Conservation (phyloP, 805 yeast species). For the Priceomyces medius region DNA sequence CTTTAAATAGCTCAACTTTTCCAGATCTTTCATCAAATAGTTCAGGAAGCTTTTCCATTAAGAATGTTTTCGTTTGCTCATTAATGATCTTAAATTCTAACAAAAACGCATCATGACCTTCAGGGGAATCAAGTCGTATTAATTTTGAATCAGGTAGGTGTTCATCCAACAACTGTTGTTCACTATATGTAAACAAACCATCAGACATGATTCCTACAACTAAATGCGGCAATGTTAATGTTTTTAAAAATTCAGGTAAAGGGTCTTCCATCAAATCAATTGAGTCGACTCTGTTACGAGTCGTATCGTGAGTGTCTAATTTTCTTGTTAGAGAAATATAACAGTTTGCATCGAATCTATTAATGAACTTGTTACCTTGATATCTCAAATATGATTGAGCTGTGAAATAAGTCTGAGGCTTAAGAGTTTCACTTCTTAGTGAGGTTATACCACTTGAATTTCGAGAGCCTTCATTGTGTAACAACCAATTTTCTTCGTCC, state of each 20-base stretch:
- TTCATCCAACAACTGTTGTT: constrained; percentile 81
- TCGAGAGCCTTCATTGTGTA: constrained; percentile 82
- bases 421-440: constrained; percentile 20
- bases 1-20: constrained; percentile 42
- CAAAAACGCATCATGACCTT: constrained; percentile 96
- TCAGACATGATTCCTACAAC: constrained; percentile 89
- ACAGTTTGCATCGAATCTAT: constrained; percentile 94
- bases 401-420: constrained; percentile 70
- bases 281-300: constrained; percentile 62
- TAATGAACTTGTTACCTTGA: constrained; percentile 88
- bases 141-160: constrained; percentile 67
- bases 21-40: constrained; percentile 45
- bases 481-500: constrained; percentile 73
- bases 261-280: constrained; percentile 30
- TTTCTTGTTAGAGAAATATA: constrained; percentile 92
- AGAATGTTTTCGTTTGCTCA: constrained; percentile 63
- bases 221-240: constrained; percentile 71
- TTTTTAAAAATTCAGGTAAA: constrained; percentile 53
- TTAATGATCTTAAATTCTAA: constrained; percentile 86
- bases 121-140: constrained; percentile 80
- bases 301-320: constrained; percentile 91
- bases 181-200: constrained; percentile 88
- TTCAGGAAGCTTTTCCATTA: constrained; percentile 56
- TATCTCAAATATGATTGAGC: constrained; percentile 94
- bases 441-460: constrained; percentile 9